phyloP scores from a whole-genome alignment of 139 green algal species.

The Chlorokybus atmophyticus region DNA sequence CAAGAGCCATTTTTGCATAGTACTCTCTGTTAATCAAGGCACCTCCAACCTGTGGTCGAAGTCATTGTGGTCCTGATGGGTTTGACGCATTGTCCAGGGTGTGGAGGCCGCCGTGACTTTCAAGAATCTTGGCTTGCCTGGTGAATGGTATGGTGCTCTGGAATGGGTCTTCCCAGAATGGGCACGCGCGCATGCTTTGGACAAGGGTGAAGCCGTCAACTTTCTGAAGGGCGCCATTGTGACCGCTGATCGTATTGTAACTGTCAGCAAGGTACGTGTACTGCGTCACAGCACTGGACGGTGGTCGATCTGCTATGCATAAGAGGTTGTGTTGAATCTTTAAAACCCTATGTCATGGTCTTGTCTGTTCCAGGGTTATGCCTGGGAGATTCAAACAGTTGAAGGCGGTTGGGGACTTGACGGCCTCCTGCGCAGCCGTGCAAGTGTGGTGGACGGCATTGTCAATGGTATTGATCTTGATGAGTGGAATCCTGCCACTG shows the following conservation, averaged over 20 bases:
- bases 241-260: conserved; percentile 60
- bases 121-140: conserved; percentile 45
- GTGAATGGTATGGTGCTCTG: conserved; percentile 65
- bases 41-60: conserved; percentile 54
- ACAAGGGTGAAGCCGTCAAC: conserved; percentile 61
- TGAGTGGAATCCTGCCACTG: conserved; percentile 30
- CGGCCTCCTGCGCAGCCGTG: conserved; percentile 39
- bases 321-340: no score
- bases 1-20: conserved; percentile 16
- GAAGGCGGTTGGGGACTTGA: conserved; percentile 94
- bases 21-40: conserved; percentile 19
- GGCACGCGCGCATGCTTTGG: conserved; percentile 28
- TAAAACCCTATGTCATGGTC: background rate
- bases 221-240: conserved; percentile 67
- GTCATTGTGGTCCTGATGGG: conserved; percentile 70
- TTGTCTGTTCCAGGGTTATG: conserved; percentile 27
- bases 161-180: conserved; percentile 54
- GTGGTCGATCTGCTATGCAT: no score
- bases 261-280: conserved; percentile 38
- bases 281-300: no score
- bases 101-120: conserved; percentile 30
- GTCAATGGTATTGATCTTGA: conserved; percentile 67
- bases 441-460: conserved; percentile 9
- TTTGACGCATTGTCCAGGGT: conserved; percentile 29
- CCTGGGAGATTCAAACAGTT: conserved; percentile 34